Conservation (phyloP, 768 basidiomycete species). For the Cyclocybe cylindracea region DNA sequence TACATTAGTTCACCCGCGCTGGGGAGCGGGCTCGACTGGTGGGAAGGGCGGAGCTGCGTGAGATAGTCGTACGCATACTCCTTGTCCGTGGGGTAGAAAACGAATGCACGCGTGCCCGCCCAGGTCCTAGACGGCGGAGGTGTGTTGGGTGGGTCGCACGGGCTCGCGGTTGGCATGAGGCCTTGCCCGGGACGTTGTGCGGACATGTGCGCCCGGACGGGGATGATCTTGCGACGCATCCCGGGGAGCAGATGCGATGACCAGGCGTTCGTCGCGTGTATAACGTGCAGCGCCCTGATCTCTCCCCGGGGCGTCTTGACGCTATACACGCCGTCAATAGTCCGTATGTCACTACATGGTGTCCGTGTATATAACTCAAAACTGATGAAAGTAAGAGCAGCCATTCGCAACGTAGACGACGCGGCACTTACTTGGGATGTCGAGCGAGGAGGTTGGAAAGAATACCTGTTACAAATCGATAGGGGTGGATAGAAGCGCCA, state of each 20-base stretch:
- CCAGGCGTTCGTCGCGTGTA: constrained; percentile 90
- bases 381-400: constrained; percentile 29
- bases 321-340: constrained; percentile 38
- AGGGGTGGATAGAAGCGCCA: constrained; percentile 70
- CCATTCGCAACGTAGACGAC: background rate
- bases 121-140: constrained; percentile 13
- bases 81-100: constrained; percentile 50
- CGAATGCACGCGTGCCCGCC: constrained; percentile 54
- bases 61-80: constrained; percentile 64
- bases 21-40: constrained; percentile 15
- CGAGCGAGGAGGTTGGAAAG: constrained; percentile 52
- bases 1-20: constrained; percentile 59
- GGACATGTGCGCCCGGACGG: constrained; percentile 61
- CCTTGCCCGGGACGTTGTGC: constrained; percentile 50
- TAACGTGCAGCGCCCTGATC: constrained; percentile 59
- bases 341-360: constrained; percentile 55
- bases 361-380: constrained; percentile 62
- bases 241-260: constrained; percentile 66
- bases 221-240: constrained; percentile 63
- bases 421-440: constrained; percentile 42
- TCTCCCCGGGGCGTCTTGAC: constrained; percentile 64
- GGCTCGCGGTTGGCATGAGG: background rate
- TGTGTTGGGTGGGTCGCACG: background rate
- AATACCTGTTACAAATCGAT: constrained; percentile 65
- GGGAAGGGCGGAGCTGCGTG: constrained; percentile 50